Conservation (phyloP, 140 eudicot genomes). For the Oenanthe javanica region DNA sequence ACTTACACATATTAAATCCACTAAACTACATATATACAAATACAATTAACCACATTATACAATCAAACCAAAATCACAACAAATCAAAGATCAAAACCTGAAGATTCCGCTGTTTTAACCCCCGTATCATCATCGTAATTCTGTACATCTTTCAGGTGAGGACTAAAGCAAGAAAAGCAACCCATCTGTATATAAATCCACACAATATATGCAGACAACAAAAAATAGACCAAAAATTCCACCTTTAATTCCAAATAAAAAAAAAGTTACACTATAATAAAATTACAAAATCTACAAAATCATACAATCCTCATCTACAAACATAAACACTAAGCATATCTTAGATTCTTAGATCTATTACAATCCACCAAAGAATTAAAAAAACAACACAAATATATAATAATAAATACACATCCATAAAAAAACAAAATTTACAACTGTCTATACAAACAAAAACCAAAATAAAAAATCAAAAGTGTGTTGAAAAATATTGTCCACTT, state of each 20-base stretch:
- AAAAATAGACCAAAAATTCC: neutral
- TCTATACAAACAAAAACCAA: neutral
- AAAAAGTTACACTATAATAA: neutral
- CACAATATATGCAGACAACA: neutral
- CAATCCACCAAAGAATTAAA: neutral
- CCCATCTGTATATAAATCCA: slow-evolving; percentile 15
- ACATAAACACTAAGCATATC: neutral
- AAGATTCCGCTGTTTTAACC: slow-evolving; percentile 8
- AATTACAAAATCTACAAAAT: neutral
- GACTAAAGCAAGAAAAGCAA: slow-evolving; percentile 16
- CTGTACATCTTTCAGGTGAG: slow-evolving; percentile 11
- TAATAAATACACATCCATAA: neutral
- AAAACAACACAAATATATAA: neutral
- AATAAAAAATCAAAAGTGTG: neutral
- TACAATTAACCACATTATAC: neutral
- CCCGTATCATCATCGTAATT: slow-evolving; percentile 6
- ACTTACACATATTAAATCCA: neutral
- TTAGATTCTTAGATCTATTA: neutral
- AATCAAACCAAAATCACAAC: neutral
- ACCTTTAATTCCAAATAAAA: neutral
- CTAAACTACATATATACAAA: neutral
- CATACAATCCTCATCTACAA: neutral
- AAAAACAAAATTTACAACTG: slow-evolving; percentile 7
- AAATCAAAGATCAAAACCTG: slow-evolving; percentile 1
- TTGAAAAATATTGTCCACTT: neutral